Base-by-base conservation (phyloP, 108 stramenopile species). In the Epipyxis sp. region DNA sequence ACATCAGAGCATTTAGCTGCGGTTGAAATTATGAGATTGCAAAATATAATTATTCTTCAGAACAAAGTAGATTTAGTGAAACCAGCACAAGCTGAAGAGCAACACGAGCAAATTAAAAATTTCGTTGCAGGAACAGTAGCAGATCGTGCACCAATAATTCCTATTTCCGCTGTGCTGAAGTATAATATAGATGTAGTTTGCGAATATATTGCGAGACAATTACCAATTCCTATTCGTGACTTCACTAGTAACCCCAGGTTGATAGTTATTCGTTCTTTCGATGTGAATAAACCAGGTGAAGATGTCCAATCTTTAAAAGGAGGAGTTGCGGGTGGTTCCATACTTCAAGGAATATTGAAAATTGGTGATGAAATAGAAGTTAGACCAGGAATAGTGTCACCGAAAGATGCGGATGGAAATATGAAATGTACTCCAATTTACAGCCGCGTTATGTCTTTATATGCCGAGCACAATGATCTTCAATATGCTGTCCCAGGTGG, bases 11-110 rank as follows among this genome's bases (percentile, higher is more conserved):
- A 99, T 88, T 88, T 99, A 69, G 99, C 99, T 0, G 99, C 99
- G 69, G 96, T 98, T 40, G 99, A 99, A 90, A 99, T 99, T 87
- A 99, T 99, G 99, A 81, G 97, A 13, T 84, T 99, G 39, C 85
- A 94, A 72, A 94, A 99, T 83, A 98, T 99, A 74, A 87, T 99
- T 39, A 97, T 99, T 79, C 86, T 99, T 1, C 97, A 99, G 86
- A 99, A 99, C 87, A 99, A 99, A 91, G 95, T 99, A 37, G 98
- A 99, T 86, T 84, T 99, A 68, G 97, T 99, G 77, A 98, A 98
- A 90, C 95, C 90, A 54, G 95, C 96, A 80, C 93, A 95, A 44
- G 98, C 96, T 20, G 39, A 90, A 80, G 93, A 93, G 69, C 96
- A 99, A 84, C 93, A 97, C 84, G 93, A 98, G 86, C 94, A 95